These are phyloP conservation scores for Aspergillus carbonarius DNA, from an alignment of 2,329 filamentous ascomycete species.

Conservation along the genomic window DNA sequence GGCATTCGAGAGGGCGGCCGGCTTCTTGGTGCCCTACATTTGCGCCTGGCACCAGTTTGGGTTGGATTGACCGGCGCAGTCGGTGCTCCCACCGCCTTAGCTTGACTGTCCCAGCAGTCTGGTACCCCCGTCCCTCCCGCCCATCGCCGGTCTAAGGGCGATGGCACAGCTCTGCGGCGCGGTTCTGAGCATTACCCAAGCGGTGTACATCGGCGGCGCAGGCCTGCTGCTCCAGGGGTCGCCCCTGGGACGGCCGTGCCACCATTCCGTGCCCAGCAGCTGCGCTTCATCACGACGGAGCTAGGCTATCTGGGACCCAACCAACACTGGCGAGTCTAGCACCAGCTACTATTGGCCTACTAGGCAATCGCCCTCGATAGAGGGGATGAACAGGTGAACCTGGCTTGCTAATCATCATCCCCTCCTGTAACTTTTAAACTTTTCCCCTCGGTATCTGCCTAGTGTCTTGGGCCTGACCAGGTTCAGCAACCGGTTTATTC, in stretches of 20 bases:
- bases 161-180: slow-evolving; percentile 14
- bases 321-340: slow-evolving; percentile 8
- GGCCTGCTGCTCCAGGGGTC: not conserved
- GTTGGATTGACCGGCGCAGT: not conserved
- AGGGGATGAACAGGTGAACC: not conserved
- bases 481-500: not conserved
- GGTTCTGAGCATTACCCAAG: slow-evolving; percentile 7
- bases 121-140: slow-evolving; percentile 11
- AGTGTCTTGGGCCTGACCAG: not conserved
- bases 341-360: slow-evolving; percentile 5
- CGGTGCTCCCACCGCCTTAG: slow-evolving; percentile 16
- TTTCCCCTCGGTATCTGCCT: not conserved
- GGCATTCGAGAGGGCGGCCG: not conserved
- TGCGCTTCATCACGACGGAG: not conserved
- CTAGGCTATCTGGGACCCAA: slow-evolving; percentile 7
- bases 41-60: not conserved
- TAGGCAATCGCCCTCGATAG: not conserved
- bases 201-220: slow-evolving; percentile 1
- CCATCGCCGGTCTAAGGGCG: slow-evolving; percentile 1
- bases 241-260: not conserved
- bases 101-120: slow-evolving; percentile 16
- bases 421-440: slow-evolving; percentile 2
- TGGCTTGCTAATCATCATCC: not conserved
- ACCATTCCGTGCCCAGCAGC: not conserved
- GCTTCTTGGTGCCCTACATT: not conserved